Conservation (phyloP, 179 eudicot species). For the Patellifolia procumbens region DNA sequence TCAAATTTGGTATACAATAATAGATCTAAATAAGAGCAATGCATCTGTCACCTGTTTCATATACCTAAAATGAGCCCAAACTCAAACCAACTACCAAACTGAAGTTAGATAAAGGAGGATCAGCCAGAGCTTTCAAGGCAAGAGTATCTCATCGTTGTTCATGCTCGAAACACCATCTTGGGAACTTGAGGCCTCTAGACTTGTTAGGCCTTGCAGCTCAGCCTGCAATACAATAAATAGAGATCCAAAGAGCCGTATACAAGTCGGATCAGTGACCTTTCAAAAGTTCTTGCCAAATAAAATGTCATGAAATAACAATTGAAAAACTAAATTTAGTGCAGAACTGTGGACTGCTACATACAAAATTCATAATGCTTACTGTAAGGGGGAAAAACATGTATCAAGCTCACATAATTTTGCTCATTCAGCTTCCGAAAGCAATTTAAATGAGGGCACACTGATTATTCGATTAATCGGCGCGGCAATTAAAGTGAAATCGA, state of each 20-base stretch:
- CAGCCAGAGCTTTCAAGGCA: slow-evolving; percentile 11
- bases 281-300: background rate
- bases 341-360: background rate
- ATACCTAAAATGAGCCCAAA: background rate
- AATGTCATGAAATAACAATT: no score
- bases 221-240: slow-evolving; percentile 52
- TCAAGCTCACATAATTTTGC: no score
- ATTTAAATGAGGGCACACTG: no score
- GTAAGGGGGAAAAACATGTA: background rate
- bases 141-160: slow-evolving; percentile 44
- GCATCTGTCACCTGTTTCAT: background rate
- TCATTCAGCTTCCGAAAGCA: no score
- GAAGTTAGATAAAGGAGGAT: background rate
- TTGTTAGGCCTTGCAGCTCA: slow-evolving; percentile 48
- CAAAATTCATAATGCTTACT: background rate
- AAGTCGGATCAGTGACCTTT: background rate
- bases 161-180: slow-evolving; percentile 34
- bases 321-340: no score
- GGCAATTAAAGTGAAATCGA: no score
- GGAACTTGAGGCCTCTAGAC: slow-evolving; percentile 37
- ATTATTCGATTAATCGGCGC: no score
- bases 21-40: background rate
- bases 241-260: background rate
- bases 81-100: background rate
- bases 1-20: background rate